Evolutionary conservation across 768 basidiomycete species (phyloP), one percentile per base, ranked within the genome.

Genomic region (Serendipita vermifera): DNA sequence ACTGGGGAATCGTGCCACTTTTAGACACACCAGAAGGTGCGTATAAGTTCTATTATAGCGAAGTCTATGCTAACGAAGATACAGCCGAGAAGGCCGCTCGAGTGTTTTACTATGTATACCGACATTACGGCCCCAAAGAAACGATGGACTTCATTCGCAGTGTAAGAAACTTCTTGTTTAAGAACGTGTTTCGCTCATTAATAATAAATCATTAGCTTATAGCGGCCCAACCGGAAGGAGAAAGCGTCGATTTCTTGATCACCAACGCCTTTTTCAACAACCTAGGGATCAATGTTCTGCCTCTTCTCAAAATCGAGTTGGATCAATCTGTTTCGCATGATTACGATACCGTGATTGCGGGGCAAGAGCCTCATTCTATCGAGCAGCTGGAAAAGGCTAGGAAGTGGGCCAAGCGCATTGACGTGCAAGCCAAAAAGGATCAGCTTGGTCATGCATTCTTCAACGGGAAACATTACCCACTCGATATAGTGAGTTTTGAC

Each of bases 1-100:
- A 88, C 15, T 91, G 92, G 66, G 94, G 94, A 11, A 65, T 97
- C 43, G 88, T 93, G 1, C 92, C 90, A 1, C 69, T 80, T 32
- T 66, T 80, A 2, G 79, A 82, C 56, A 74, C 67, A 0, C 72
- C 73, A 6, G 70, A 80, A 20, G 70, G 72, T 69, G 57, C 33
- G 65, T 60, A 48, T 74, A 41, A 70, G 73, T 60, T 70, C 75
- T 73, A 66, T 64, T 1, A 32, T 41, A 35, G 35, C 15, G 4
- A 4, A 39, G 2, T 5, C 7, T 3, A 27, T 31, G 17, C 55
- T 54, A 26, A 32, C 29, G 11, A 17, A 60, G n/a, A 33, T 31
- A 13, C 62, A 83, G 84, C 80, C 55, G 67, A 70, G 22, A 77
- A 79, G 59, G 84, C 92, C 77, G 87, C 89, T 0, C 75, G 76